phyloP scores from a whole-genome alignment of 805 yeast species.

The Isabelozyma rhagii region DNA sequence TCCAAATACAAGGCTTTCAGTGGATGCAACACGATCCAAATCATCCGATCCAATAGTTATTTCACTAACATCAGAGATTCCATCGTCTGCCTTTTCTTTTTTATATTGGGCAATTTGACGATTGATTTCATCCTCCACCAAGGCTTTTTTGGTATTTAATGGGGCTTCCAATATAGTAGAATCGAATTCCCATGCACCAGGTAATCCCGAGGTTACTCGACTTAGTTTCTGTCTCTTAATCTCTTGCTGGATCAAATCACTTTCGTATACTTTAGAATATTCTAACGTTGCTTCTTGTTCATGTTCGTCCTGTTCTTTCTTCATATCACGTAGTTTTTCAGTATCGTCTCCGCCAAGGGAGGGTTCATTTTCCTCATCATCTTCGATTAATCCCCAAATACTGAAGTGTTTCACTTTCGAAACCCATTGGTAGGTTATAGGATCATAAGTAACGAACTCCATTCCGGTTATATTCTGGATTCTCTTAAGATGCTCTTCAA shows the following conservation, averaged over 20 bases:
- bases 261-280: conserved; percentile 28
- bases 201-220: conserved; percentile 27
- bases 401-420: conserved; percentile 89
- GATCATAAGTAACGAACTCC: conserved; percentile 78
- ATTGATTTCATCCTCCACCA: conserved; percentile 29
- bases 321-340: conserved; percentile 32
- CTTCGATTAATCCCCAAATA: conserved; percentile 85
- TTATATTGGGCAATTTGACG: conserved; percentile 19
- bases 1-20: conserved; percentile 9
- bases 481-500: conserved; percentile 46
- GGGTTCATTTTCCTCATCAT: conserved; percentile 13
- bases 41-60: conserved; percentile 27
- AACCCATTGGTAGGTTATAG: conserved; percentile 70
- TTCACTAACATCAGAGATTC: conserved; percentile 26
- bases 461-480: conserved; percentile 60
- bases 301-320: conserved; percentile 28
- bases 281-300: conserved; percentile 42
- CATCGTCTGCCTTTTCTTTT: conserved; percentile 17
- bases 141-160: conserved; percentile 21
- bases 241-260: conserved; percentile 26
- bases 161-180: conserved; percentile 13
- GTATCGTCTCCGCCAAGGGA: conserved; percentile 7
- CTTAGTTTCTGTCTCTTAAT: conserved; percentile 31
- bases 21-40: conserved; percentile 7
- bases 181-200: conserved; percentile 34